Conservation (phyloP, 2,329 filamentous ascomycete species). For the Talaromyces sp. region DNA sequence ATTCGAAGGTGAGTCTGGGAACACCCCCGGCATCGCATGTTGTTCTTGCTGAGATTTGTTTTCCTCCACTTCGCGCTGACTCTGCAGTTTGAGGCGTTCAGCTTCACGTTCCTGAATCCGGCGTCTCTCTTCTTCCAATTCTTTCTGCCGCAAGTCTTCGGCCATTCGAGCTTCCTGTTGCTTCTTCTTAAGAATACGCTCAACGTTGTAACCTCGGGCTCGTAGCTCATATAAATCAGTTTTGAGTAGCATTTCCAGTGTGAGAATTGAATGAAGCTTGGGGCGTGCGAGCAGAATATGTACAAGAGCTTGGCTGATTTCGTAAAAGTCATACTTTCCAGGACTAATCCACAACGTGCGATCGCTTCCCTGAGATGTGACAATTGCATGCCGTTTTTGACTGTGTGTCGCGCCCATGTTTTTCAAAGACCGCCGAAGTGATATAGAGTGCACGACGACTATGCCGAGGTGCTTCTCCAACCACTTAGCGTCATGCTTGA, state of each 20-base stretch:
- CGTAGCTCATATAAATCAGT: constrained; percentile 78
- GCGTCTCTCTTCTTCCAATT: constrained; percentile 69
- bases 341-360: constrained; percentile 74
- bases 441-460: constrained; percentile 72
- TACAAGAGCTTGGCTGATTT: constrained; percentile 84
- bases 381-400: constrained; percentile 73
- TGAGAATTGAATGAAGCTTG: constrained; percentile 83
- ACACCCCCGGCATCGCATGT: constrained; percentile 68
- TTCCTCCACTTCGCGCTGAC: constrained; percentile 28
- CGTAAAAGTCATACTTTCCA: constrained; percentile 75
- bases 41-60: constrained; percentile 30
- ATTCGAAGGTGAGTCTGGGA: constrained; percentile 62
- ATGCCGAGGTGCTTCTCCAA: constrained; percentile 80
- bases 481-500: constrained; percentile 87
- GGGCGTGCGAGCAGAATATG: constrained; percentile 75
- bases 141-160: constrained; percentile 72
- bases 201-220: constrained; percentile 91
- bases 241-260: constrained; percentile 85
- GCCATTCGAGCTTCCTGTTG: constrained; percentile 83
- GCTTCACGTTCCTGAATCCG: constrained; percentile 61
- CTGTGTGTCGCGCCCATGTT: constrained; percentile 64
- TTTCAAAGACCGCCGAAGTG: constrained; percentile 70
- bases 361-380: constrained; percentile 54
- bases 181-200: constrained; percentile 84
- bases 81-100: constrained; percentile 44